Conservation (phyloP, 768 basidiomycete genomes). For the Goffeauzyma gilvescens region DNA sequence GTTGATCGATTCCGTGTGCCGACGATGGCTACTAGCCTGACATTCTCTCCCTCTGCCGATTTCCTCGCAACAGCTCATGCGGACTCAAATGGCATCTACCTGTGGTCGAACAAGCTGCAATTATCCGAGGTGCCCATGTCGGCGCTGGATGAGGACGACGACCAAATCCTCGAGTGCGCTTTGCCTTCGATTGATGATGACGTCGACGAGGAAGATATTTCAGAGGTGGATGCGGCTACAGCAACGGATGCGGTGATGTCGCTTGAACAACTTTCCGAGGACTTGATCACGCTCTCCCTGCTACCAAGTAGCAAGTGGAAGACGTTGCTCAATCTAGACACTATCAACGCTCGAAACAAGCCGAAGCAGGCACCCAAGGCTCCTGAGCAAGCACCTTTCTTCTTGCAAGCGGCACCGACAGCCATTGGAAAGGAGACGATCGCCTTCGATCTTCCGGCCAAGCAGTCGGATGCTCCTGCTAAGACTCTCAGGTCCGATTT, state of each 20-base stretch:
- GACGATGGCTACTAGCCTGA: conserved; percentile 68
- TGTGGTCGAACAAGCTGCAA: conserved; percentile 98
- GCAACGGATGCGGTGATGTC: too few relatives aligned
- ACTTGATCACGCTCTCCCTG: conserved; percentile 79
- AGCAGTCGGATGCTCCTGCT: conserved; percentile 32
- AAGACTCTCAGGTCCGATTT: conserved; percentile 11
- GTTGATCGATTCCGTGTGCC: conserved; percentile 81
- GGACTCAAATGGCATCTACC: conserved; percentile 77
- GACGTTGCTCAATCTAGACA: conserved; percentile 84
- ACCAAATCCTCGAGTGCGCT: conserved; percentile 45
- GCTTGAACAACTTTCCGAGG: conserved; percentile 71
- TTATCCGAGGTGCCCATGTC: conserved; percentile 68
- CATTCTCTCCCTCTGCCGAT: conserved; percentile 87
- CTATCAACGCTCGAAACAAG: conserved; percentile 90
- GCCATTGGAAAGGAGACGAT: too few relatives aligned
- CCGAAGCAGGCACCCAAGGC: conserved; percentile 88
- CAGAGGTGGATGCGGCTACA: too few relatives aligned
- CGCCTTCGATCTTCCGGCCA: conserved; percentile 37
- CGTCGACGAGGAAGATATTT: too few relatives aligned
- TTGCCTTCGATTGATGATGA: conserved; percentile 68
- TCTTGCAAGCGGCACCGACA: conserved; percentile 92
- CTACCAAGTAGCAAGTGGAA: conserved; percentile 89
- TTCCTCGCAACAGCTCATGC: conserved; percentile 90
- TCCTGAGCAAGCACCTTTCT: conserved; percentile 90
- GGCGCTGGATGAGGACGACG: conserved; percentile 54